phyloP scores from a whole-genome alignment of 495 filamentous ascomycete genomes.

The Penicillium robsamsonii region DNA sequence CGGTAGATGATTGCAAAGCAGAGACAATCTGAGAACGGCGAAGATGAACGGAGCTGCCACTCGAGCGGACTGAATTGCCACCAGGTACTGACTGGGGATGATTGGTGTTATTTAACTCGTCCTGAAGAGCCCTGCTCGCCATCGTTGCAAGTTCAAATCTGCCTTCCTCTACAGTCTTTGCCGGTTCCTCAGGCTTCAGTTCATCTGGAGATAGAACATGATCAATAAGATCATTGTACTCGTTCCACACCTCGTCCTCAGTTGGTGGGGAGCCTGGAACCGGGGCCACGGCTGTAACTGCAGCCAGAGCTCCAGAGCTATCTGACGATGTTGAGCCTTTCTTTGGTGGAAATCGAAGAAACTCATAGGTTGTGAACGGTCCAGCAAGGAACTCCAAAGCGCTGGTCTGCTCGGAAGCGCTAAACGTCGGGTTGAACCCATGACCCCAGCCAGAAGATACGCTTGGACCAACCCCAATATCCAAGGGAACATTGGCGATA shows the following conservation, averaged over 20 bases:
- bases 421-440: constrained; percentile 39
- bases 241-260: constrained; percentile 91
- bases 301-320: constrained; percentile 61
- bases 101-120: constrained; percentile 29
- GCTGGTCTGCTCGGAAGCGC: constrained; percentile 34
- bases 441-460: constrained; percentile 22
- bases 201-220: constrained; percentile 59
- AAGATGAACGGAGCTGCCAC: constrained; percentile 37
- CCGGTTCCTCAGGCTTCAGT: constrained; percentile 18
- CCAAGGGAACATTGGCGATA: constrained; percentile 15
- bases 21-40: constrained; percentile 44
- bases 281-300: constrained; percentile 62
- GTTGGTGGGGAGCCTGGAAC: constrained; percentile 54
- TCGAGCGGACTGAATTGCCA: constrained; percentile 29
- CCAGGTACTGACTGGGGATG: constrained; percentile 13
- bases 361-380: constrained; percentile 50
- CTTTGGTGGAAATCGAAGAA: constrained; percentile 69
- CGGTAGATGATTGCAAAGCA: constrained; percentile 40
- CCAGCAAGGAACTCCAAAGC: constrained; percentile 40
- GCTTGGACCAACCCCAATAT: constrained; percentile 8
- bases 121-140: constrained; percentile 45
- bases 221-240: constrained; percentile 88
- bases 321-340: constrained; percentile 68
- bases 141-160: constrained; percentile 41
- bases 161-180: constrained; percentile 17